Evolutionary conservation across 352 stramenopile genomes (phyloP), one percentile per base, ranked within the genome.

Genomic region (Phytophthora constricta): DNA sequence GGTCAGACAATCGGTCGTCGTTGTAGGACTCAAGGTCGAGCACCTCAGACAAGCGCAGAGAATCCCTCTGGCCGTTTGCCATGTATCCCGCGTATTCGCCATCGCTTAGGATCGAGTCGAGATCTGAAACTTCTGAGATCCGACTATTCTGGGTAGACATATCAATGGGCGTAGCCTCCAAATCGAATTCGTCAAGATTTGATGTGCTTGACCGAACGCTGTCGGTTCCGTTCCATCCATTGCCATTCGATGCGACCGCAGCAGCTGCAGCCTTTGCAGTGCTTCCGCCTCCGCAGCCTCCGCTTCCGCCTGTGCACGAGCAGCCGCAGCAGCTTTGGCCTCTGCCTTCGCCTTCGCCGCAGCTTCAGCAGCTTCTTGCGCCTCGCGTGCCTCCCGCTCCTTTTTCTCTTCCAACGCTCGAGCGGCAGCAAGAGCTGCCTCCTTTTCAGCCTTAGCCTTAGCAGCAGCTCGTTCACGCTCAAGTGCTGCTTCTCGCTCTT

Each of bases 11-110:
- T 9, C 74, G 74, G 46, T 79, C 69, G 58, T 74, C 70, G 16
- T 42, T 79, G 47, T 85, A 81, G 22, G 82, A 81, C 47, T 88
- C 83, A 22, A 93, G 74, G 52, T 93, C 86, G 45, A 93, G 80
- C 43, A 93, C 86, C 56, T 92, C 79, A n/a, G 83, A 92, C 31
- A 93, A 74, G 2, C 86, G 83, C 62, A 92, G 52, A 33, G 86
- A 92, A 47, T 93, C 86, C 19, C 83, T 79, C 52, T 82, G 62
- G 46, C 68, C 80, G 42, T 43, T 82, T 9, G 50, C 67, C 71
- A 79, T 79, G 50, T 79, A 79, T 70, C 78, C 86, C 31, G 84
- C 74, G 41, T 86, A 93, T 23, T 77, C 83, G 49, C 89, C 85
- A 20, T 92, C 82, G 45, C 74, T 76, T 42, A 85, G 72, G 43